Evolutionary conservation across 306 rosid genomes (phyloP).

Genomic region (Cajanus cajan): DNA sequence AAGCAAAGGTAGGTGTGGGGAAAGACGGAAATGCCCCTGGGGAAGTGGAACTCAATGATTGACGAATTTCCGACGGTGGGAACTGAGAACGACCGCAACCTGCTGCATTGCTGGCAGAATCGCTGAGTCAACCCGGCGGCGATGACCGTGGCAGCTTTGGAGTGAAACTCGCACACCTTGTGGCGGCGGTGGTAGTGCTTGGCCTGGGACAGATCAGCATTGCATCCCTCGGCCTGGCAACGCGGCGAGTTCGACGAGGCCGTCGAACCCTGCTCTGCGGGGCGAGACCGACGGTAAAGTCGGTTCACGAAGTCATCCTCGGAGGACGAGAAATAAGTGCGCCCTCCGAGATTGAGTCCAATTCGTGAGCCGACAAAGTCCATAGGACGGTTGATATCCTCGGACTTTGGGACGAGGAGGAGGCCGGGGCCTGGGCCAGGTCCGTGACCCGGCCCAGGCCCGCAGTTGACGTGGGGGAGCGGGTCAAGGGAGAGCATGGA

Average conservation of each 20-base stretch:
- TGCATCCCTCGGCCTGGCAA: constrained; percentile 97
- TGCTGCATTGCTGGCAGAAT: constrained; percentile 99
- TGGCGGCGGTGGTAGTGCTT: constrained; percentile 99
- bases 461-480: constrained; percentile 35
- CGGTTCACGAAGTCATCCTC: constrained; percentile 86
- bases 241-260: constrained; percentile 51
- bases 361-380: constrained; percentile 73
- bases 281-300: constrained; percentile 75
- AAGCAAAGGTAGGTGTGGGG: background rate
- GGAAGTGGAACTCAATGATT: constrained; percentile 38
- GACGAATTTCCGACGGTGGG: background rate
- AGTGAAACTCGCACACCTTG: constrained; percentile 97
- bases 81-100: constrained; percentile 39
- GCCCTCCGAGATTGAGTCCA: constrained; percentile 88
- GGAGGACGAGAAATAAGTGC: constrained; percentile 73
- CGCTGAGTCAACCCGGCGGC: constrained; percentile 98
- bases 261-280: constrained; percentile 43
- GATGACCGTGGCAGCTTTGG: constrained; percentile 88
- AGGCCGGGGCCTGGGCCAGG: constrained; percentile 35
- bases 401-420: constrained; percentile 67
- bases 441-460: constrained; percentile 33
- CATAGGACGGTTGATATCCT: constrained; percentile 49
- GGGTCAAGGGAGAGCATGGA: constrained; percentile 59
- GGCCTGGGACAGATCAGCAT: constrained; percentile 84
- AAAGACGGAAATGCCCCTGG: constrained; percentile 53